Conservation (phyloP, 306 rosid species). For the Rubus idaeus region DNA sequence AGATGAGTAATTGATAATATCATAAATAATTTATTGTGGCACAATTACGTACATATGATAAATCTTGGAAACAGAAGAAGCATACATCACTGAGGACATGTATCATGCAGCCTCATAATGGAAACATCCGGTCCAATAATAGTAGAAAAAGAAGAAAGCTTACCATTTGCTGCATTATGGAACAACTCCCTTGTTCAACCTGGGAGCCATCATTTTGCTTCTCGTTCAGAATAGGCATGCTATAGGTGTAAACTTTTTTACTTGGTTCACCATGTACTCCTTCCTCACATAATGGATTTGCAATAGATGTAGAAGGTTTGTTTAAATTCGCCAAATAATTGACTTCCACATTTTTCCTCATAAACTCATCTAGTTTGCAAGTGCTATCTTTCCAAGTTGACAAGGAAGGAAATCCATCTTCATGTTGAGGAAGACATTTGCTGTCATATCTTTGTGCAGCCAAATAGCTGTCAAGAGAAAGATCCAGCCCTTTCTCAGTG, state of each 20-base stretch:
- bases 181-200: slow-evolving; percentile 37
- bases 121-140: slow-evolving; percentile 10
- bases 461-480: slow-evolving; percentile 60
- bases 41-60: background rate
- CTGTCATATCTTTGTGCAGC: slow-evolving; percentile 46
- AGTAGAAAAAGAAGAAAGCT: slow-evolving; percentile 19
- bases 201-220: slow-evolving; percentile 32
- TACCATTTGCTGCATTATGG: slow-evolving; percentile 43
- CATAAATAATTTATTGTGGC: background rate
- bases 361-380: slow-evolving; percentile 42
- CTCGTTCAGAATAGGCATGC: slow-evolving; percentile 34
- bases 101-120: slow-evolving; percentile 1
- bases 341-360: slow-evolving; percentile 46
- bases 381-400: slow-evolving; percentile 51
- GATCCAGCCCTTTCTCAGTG: slow-evolving; percentile 50
- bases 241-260: slow-evolving; percentile 30
- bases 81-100: background rate
- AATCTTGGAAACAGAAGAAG: background rate
- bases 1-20: slow-evolving; percentile 4
- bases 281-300: slow-evolving; percentile 42
- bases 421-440: slow-evolving; percentile 46
- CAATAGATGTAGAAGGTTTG: slow-evolving; percentile 37
- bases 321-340: slow-evolving; percentile 45
- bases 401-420: slow-evolving; percentile 45
- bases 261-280: slow-evolving; percentile 42